Conservation (phyloP, 1,139 yeast species). For the Geotrichum histeridarum region DNA sequence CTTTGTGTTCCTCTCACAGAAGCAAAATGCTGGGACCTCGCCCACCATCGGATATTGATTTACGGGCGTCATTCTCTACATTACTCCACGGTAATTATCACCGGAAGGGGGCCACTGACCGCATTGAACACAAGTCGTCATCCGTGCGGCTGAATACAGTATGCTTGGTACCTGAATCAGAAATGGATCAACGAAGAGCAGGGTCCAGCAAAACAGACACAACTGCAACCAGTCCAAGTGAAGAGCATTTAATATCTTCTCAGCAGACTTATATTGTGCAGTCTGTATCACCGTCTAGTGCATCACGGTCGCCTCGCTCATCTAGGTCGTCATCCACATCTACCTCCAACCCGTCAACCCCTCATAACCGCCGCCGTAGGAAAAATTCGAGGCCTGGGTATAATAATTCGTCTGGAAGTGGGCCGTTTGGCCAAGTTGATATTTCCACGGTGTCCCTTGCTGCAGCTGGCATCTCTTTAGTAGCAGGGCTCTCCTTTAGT, state of each 20-base stretch:
- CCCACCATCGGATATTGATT: conserved; percentile 6
- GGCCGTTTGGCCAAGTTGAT: conserved; percentile 19
- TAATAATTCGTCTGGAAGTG: neutral
- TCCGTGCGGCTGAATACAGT: conserved; percentile 9
- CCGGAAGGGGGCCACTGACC: neutral
- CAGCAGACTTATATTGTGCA: neutral
- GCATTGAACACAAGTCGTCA: conserved; percentile 1
- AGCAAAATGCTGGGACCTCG: neutral
- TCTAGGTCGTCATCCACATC: conserved; percentile 1
- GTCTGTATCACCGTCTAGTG: neutral
- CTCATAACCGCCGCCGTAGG: conserved; percentile 7
- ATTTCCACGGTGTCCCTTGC: conserved; percentile 27
- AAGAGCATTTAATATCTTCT: neutral
- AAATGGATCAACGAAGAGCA: conserved; percentile 6
- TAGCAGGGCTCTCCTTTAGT: conserved; percentile 32
- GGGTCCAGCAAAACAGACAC: neutral
- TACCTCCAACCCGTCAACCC: neutral
- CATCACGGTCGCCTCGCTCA: neutral
- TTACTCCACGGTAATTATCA: conserved; percentile 1
- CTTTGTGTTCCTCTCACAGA: neutral
- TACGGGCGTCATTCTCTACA: conserved; percentile 7
- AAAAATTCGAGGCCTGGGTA: neutral
- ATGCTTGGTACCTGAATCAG: conserved; percentile 11
- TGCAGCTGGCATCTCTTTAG: conserved; percentile 32
- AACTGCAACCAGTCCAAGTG: too few species aligned